Evolutionary conservation across 208 protist genomes (phyloP), one percentile per base, ranked within the genome.

Genomic region (Trypanosomatidae sp.): DNA sequence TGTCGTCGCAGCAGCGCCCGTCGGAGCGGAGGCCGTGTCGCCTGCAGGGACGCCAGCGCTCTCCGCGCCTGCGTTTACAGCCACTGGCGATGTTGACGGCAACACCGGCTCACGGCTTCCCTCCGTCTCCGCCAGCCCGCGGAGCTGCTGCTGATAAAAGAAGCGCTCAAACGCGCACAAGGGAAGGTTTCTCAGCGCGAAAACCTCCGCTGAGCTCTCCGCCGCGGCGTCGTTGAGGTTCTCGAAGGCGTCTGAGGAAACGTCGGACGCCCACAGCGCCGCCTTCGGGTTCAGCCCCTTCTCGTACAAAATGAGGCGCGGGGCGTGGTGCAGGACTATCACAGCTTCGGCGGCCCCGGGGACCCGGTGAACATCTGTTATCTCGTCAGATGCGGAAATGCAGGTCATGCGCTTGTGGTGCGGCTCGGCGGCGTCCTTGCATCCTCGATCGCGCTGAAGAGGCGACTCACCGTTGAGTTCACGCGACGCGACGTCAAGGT

Each of bases 261-360:
- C 62, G 25, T 66, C 67, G 12, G 83, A 65, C 15, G 78, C 65
- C 30, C 69, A 66, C 36, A 73, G 71, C 52, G 74, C 69, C 9
- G 65, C 33, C 22, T 62, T 68, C 7, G 76, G 76, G 39, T 71
- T 71, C 33, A 85, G 39, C 13, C 56, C 71, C 25, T 73, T 65
- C 1, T 71, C 81, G 70, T 86, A 81, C 53, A 87, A 66, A 17
- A 94, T 65, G 44, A 94, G 73, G 19, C 87, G 71, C 43, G 81
- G 85, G 7, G 86, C 85, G 76, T 92, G 81, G 28, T 88, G 85
- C 56, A 93, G 68, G 22, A 89, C 87, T 3, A 95, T 58, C 33
- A 60, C 86, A 6, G 65, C 36, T 15, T 69, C 66, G 7, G 71
- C 71, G 33, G 73, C 74, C 1, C 70, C 66, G 1, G 64, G 50